Conservation (phyloP, 768 basidiomycete species). For the Lentinula edodes region DNA sequence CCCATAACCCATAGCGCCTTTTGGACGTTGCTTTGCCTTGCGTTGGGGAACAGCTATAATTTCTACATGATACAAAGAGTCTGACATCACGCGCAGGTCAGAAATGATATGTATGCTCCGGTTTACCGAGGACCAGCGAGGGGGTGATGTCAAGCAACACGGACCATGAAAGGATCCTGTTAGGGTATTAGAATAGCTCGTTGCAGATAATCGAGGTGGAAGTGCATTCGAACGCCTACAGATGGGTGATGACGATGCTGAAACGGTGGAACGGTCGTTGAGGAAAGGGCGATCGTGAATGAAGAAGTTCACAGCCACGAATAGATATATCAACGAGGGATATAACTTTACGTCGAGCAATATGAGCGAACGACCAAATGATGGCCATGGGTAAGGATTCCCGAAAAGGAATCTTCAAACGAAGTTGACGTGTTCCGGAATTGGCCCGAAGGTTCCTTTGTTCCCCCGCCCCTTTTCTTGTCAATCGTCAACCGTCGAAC, state of each 20-base stretch:
- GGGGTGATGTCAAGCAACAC: background rate
- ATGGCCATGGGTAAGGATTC: slow-evolving; percentile 24
- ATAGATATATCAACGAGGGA: slow-evolving; percentile 5
- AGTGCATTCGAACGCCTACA: background rate
- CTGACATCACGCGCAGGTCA: background rate
- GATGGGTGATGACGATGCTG: background rate
- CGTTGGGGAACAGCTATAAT: background rate
- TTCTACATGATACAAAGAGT: background rate
- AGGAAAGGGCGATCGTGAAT: slow-evolving; percentile 7
- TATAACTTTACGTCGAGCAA: background rate
- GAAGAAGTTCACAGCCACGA: slow-evolving; percentile 17
- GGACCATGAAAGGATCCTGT: background rate
- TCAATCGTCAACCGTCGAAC: slow-evolving; percentile 1
- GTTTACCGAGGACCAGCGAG: slow-evolving; percentile 5
- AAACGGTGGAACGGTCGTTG: slow-evolving; percentile 8
- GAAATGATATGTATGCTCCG: slow-evolving; percentile 1
- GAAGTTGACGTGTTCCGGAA: slow-evolving; percentile 10
- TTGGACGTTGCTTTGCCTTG: background rate
- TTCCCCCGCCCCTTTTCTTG: background rate
- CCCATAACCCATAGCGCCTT: slow-evolving; percentile 4
- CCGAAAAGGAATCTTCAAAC: slow-evolving; percentile 29
- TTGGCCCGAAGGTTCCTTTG: slow-evolving; percentile 1
- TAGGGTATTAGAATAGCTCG: background rate
- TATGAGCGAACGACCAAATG: slow-evolving; percentile 15
- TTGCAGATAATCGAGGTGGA: background rate